Evolutionary conservation across 225 moss, liverwort and hornwort genomes (phyloP).

Genomic region (Thuidium tamariscinum): DNA sequence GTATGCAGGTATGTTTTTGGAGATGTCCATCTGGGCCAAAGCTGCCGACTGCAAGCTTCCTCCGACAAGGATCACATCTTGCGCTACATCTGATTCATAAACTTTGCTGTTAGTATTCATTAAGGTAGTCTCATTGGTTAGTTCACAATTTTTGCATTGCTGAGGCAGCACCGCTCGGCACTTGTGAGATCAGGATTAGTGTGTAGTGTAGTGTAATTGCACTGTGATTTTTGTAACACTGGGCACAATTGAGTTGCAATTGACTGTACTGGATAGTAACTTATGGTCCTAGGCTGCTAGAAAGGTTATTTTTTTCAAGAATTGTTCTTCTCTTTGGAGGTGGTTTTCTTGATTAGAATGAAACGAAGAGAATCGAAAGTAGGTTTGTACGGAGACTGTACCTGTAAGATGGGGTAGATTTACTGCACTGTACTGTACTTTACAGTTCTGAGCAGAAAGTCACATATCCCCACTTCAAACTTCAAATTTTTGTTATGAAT

Average conservation of each 20-base stretch:
- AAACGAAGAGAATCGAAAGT: neutral
- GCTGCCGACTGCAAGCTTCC: slow-evolving; percentile 76
- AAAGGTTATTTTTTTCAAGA: neutral
- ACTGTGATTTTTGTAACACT: neutral
- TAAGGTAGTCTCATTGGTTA: neutral
- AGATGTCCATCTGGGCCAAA: slow-evolving; percentile 94
- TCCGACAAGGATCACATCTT: slow-evolving; percentile 57
- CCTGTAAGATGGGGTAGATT: neutral
- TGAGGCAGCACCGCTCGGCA: neutral
- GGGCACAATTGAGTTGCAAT: neutral
- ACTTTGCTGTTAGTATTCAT: neutral
- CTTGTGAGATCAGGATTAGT: neutral
- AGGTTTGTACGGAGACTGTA: neutral
- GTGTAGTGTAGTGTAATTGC: neutral
- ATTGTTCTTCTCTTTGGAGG: neutral
- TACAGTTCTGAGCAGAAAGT: neutral
- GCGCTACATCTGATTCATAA: slow-evolving; percentile 44
- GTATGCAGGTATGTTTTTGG: slow-evolving; percentile 85
- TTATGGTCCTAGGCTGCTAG: neutral
- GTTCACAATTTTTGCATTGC: slow-evolving; percentile 6
- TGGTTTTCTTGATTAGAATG: neutral
- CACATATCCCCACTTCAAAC: neutral
- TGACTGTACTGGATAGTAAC: neutral
- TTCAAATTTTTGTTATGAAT: neutral
- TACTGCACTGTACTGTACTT: neutral